Evolutionary conservation across 106 monocot species (phyloP), one percentile per base, ranked within the genome.

Genomic region (Acorus gramineus): DNA sequence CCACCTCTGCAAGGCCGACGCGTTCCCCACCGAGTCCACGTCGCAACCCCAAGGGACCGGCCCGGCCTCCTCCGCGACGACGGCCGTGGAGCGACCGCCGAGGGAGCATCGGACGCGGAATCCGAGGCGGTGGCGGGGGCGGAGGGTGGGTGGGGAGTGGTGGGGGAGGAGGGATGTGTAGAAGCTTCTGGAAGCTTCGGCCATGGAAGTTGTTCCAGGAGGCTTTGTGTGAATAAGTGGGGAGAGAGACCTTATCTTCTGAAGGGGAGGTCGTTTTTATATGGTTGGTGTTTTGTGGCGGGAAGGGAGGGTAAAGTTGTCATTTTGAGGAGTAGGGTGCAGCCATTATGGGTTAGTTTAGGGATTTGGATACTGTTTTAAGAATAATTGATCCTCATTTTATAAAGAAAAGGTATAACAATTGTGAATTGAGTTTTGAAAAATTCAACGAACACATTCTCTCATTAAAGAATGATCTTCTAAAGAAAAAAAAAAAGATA

Each of bases 21-120:
- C 82, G 69, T 82, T 85, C 69, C 85, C 89, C 45, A 78, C 66
- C 4, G 87, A 80, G 54, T 84, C 83, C 50, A 78, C 76, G 73
- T 84, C 87, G 73, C 89, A 89, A n/a, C 89, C 89, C 89, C 89
- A 89, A 9, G 85, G 79, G 14, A 89, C 67, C 13, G 59, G 10
- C 7, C 67, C 2, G 47, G 48, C 61, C 56, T 64, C 60, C 28
- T 28, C 28, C 28, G 1, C 28, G 28, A 28, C 28, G 66, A 57
- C 3, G 42, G 52, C 44, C 12, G 48, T 11, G 5, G 62, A n/a
- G 12, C 42, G 54, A 54, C 53, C 47, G 60, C 61, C 28, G 28
- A 28, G 28, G 28, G 28, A 28, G 28, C 28, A 28, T 28, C 28
- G 28, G 28, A 28, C 28, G 0, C 28, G 28, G 28, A 28, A 28